These are phyloP conservation scores for Delitschia confertaspora DNA, from an alignment of 495 filamentous ascomycete genomes.

Conservation along the genomic window DNA sequence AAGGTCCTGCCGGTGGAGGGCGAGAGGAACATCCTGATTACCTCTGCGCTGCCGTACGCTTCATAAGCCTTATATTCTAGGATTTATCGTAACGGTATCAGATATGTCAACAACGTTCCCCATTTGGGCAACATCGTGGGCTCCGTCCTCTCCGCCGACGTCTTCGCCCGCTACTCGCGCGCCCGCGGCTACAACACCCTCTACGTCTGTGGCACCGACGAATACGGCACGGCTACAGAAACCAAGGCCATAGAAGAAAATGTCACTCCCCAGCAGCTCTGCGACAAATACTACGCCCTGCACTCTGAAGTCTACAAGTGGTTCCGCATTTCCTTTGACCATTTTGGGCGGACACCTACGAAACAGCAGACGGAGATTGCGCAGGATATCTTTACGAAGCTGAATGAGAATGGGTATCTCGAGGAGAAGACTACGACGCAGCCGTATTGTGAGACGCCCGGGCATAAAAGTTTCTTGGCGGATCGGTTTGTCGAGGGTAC, in stretches of 20 bases:
- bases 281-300: conserved; percentile 75
- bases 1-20: conserved; percentile 41
- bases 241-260: conserved; percentile 64
- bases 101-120: conserved; percentile 95
- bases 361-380: conserved; percentile 75
- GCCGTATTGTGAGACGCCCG: conserved; percentile 65
- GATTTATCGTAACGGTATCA: no score
- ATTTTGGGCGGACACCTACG: conserved; percentile 77
- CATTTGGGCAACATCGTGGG: conserved; percentile 70
- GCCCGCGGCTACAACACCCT: conserved; percentile 57
- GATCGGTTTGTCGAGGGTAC: conserved; percentile 91
- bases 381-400: conserved; percentile 72
- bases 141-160: conserved; percentile 74
- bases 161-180: conserved; percentile 67
- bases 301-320: conserved; percentile 82
- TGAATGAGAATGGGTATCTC: conserved; percentile 72
- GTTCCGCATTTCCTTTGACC: conserved; percentile 75
- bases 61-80: no score
- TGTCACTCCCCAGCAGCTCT: conserved; percentile 61
- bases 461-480: conserved; percentile 76
- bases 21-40: conserved; percentile 45
- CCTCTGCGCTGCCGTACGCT: conserved; percentile 47
- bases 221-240: conserved; percentile 83
- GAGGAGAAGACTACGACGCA: conserved; percentile 69
- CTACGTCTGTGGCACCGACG: conserved; percentile 63